Evolutionary conservation across 2,329 filamentous ascomycete genomes (phyloP).

Genomic region (Phyllosticta citrichinensis): DNA sequence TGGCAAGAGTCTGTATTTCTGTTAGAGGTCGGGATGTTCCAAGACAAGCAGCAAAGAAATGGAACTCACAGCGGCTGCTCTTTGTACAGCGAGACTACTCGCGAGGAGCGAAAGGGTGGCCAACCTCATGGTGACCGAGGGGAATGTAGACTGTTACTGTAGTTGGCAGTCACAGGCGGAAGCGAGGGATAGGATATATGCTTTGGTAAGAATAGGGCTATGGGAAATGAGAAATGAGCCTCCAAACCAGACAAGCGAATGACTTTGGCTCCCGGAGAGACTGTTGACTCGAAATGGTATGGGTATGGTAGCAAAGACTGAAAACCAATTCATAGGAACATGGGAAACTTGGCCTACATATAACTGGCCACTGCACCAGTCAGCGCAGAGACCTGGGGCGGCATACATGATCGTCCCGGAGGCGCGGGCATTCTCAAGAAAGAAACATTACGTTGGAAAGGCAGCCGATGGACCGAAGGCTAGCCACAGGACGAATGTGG

Average conservation of each 20-base stretch:
- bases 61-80: constrained; percentile 30
- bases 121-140: constrained; percentile 33
- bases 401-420: neutral
- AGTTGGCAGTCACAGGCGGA: constrained; percentile 9
- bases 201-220: constrained; percentile 6
- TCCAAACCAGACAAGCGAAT: constrained; percentile 28
- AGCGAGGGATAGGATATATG: constrained; percentile 17
- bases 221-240: constrained; percentile 16
- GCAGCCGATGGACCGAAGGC: neutral
- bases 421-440: neutral
- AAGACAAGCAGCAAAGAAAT: constrained; percentile 17
- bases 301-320: neutral
- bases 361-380: neutral
- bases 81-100: constrained; percentile 37
- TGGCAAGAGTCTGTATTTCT: neutral
- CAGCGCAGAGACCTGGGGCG: neutral
- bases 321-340: neutral
- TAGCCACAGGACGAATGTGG: neutral
- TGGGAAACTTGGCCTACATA: constrained; percentile 1
- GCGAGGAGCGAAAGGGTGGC: constrained; percentile 33
- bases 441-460: neutral
- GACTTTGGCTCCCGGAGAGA: constrained; percentile 21
- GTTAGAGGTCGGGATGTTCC: neutral
- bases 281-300: constrained; percentile 3
- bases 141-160: constrained; percentile 5